phyloP scores from a whole-genome alignment of 2,329 filamentous ascomycete genomes.

The Fusarium subtropicale region DNA sequence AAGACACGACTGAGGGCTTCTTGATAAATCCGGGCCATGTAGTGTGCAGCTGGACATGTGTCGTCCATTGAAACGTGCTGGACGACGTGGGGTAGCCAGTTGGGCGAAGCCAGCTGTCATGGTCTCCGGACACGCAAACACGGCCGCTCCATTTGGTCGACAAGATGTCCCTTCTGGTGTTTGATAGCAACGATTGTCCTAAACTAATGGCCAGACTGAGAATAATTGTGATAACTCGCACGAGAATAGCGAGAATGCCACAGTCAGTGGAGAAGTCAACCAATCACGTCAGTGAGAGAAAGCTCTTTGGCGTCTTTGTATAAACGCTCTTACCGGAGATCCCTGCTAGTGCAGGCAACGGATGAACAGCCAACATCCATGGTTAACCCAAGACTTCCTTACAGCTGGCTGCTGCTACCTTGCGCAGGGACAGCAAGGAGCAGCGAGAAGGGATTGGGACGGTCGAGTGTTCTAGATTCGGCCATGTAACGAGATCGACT shows the following conservation, averaged over 20 bases:
- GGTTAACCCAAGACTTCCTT: constrained; percentile 16
- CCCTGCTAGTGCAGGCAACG: constrained; percentile 40
- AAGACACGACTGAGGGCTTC: constrained; percentile 42
- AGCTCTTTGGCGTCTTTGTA: constrained; percentile 33
- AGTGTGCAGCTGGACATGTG: constrained; percentile 54
- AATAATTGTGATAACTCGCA: constrained; percentile 25
- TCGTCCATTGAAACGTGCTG: constrained; percentile 53
- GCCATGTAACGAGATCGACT: background rate
- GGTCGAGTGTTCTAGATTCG: constrained; percentile 7
- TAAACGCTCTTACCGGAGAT: constrained; percentile 34
- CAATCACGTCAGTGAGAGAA: constrained; percentile 21
- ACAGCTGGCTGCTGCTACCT: constrained; percentile 1
- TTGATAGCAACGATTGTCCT: constrained; percentile 30
- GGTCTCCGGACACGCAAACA: constrained; percentile 41
- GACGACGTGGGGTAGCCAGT: constrained; percentile 47
- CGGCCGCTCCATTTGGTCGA: constrained; percentile 29
- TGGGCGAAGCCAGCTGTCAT: constrained; percentile 50
- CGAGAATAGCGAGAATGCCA: constrained; percentile 14
- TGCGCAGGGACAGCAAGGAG: constrained; percentile 3
- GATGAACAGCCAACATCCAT: constrained; percentile 26
- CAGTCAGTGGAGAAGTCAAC: constrained; percentile 2
- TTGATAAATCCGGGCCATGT: constrained; percentile 33
- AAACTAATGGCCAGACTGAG: constrained; percentile 39
- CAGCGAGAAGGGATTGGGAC: constrained; percentile 10
- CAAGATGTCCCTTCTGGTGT: constrained; percentile 23